phyloP scores from a whole-genome alignment of 2,329 filamentous ascomycete genomes.

The Raffaelea arxii region DNA sequence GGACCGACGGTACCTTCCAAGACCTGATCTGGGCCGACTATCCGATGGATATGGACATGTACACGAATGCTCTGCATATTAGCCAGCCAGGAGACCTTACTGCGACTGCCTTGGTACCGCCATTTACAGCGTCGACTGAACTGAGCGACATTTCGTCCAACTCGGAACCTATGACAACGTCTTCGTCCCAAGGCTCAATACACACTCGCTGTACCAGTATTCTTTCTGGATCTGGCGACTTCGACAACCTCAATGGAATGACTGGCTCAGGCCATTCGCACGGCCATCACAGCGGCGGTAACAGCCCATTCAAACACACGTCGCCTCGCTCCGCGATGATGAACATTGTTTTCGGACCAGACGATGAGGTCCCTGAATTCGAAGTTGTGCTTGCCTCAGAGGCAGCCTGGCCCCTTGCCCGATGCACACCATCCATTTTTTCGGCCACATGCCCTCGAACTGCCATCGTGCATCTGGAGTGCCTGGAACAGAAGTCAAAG shows the following conservation, averaged over 20 bases:
- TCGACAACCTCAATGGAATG: no score
- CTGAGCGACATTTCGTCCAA: slow-evolving; percentile 30
- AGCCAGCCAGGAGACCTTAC: slow-evolving; percentile 21
- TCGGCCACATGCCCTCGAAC: slow-evolving; percentile 37
- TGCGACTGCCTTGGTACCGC: slow-evolving; percentile 16
- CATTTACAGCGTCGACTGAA: slow-evolving; percentile 22
- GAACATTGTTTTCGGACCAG: slow-evolving; percentile 15
- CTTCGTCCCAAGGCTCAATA: slow-evolving; percentile 32
- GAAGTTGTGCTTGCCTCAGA: slow-evolving; percentile 38
- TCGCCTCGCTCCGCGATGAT: slow-evolving; percentile 17
- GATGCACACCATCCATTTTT: slow-evolving; percentile 36
- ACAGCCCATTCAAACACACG: neutral
- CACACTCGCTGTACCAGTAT: slow-evolving; percentile 39
- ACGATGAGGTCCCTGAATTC: slow-evolving; percentile 31
- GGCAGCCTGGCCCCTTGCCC: slow-evolving; percentile 39
- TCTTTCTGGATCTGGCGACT: slow-evolving; percentile 29
- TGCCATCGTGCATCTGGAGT: slow-evolving; percentile 41
- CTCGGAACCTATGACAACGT: slow-evolving; percentile 30
- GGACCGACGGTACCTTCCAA: slow-evolving; percentile 13
- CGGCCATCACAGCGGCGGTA: neutral
- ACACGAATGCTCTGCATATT: slow-evolving; percentile 23
- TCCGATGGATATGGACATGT: slow-evolving; percentile 32
- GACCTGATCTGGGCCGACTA: slow-evolving; percentile 36
- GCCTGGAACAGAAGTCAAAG: slow-evolving; percentile 38
- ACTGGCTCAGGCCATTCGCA: no score